Percentiles rank a stretch among this genome's conserved stretches.
phyloP scores from a whole-genome alignment of 148 eudicot genomes.

The Linanthus parryae region DNA sequence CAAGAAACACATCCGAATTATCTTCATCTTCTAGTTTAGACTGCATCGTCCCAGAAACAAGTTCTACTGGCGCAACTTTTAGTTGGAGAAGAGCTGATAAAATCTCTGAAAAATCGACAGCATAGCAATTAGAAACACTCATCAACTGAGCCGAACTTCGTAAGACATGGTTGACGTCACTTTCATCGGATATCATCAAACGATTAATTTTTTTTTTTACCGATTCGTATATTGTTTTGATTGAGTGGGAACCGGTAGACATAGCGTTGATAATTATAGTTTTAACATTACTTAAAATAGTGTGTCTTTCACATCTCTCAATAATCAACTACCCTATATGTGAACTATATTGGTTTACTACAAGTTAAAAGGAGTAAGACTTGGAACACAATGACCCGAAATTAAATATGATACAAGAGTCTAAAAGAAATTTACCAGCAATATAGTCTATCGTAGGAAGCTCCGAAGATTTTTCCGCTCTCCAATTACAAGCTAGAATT shows the following conservation, averaged over 20 bases:
- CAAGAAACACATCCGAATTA: slow-evolving; percentile 39
- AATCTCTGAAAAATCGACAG: slow-evolving; percentile 37
- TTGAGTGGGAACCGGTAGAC: too few relatives aligned
- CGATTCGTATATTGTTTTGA: neutral
- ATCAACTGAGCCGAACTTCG: neutral
- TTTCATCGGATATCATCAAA: neutral
- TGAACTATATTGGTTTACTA: too few relatives aligned
- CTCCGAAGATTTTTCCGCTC: slow-evolving; percentile 23
- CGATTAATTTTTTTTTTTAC: neutral
- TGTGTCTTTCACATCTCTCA: neutral
- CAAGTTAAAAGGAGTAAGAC: too few relatives aligned
- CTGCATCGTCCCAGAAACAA: slow-evolving; percentile 15
- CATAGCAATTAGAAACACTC: slow-evolving; percentile 1
- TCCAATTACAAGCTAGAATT: slow-evolving; percentile 60
- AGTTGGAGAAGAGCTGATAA: slow-evolving; percentile 57
- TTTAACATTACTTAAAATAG: neutral
- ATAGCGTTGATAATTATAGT: neutral
- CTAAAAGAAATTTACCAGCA: slow-evolving; percentile 35
- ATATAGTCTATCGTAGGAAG: slow-evolving; percentile 36
- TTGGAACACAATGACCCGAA: slow-evolving; percentile 2
- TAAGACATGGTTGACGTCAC: neutral
- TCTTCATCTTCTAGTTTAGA: slow-evolving; percentile 16
- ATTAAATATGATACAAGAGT: neutral
- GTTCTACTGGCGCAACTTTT: slow-evolving; percentile 39
- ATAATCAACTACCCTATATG: neutral